Base-by-base conservation (phyloP, 1,139 yeast species). In the Sugiyamaella xylanicola region DNA sequence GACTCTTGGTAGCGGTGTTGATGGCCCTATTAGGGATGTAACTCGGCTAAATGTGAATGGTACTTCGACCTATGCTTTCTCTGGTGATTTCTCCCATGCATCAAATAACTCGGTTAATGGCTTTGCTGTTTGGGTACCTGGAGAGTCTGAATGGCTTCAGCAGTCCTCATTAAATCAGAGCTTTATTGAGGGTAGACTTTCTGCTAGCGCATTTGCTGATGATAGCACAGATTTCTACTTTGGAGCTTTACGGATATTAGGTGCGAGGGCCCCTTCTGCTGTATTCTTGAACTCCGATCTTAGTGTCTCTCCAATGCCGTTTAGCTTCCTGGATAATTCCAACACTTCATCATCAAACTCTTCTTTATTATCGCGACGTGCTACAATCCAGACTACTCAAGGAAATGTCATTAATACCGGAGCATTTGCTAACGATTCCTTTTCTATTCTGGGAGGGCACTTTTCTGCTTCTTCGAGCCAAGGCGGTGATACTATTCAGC, bases 361-460 rank as follows among this genome's bases (percentile, higher is more conserved):
- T 15, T 45, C 65, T 0, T 46, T 59, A 1, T 48, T 61, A 4
- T 53, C 58, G 3, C 61, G 56, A 36, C 57, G 65, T n/a, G 60
- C 61, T 19, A 41, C 56, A n/a, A 59, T 63, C n/a, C 56, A 56
- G 9, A 39, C 61, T 25, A 53, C 58, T 13, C 35, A 48, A n/a
- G 58, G 59, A 20, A 61, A 60, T 29, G 54, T 62, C 15, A 59
- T 72, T 19, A 63, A 65, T 54, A 59, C 73, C 3, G 77, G 76
- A 5, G 62, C 69, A 2, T 75, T 74, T 58, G 74, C 86, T 42
- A 85, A 85, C 64, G 72, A 72, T 19, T 67, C 83, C 0, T 60
- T 79, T 3, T 74, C 85, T 51, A 78, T 82, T 1, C 64, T 86
- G 48, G 91, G 87, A 15, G 86, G 85, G 22, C 67, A 70, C 1